These are phyloP conservation scores for Suhomyces kunorum DNA, from an alignment of 1,139 yeast species.

Conservation along the genomic window DNA sequence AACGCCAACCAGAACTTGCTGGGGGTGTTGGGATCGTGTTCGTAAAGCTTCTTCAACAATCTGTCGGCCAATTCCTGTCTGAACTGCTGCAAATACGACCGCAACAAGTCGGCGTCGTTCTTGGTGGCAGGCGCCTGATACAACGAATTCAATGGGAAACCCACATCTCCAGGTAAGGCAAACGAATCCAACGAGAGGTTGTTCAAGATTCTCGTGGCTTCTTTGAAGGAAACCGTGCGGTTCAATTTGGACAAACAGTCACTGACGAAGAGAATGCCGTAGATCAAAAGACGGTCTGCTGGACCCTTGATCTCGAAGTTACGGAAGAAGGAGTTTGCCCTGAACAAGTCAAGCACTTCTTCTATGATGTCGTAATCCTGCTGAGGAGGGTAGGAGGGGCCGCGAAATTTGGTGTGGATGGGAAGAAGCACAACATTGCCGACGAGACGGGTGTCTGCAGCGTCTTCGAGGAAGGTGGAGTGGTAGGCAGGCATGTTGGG, in stretches of 20 bases:
- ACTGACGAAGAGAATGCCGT: constrained; percentile 89
- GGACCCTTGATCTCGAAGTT: constrained; percentile 97
- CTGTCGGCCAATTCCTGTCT: constrained; percentile 91
- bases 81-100: constrained; percentile 83
- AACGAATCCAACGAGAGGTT: constrained; percentile 87
- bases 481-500: constrained; percentile 72
- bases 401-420: constrained; percentile 77
- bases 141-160: constrained; percentile 85
- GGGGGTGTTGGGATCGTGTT: constrained; percentile 53
- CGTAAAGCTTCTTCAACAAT: constrained; percentile 71
- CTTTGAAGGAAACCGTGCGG: constrained; percentile 48
- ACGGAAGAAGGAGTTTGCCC: constrained; percentile 95
- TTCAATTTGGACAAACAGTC: constrained; percentile 74
- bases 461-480: constrained; percentile 77
- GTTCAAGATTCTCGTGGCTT: constrained; percentile 73
- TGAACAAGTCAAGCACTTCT: constrained; percentile 84
- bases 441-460: constrained; percentile 36
- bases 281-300: constrained; percentile 90
- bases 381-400: constrained; percentile 85
- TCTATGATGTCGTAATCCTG: constrained; percentile 90
- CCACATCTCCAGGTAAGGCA: constrained; percentile 91
- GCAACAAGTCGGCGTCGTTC: constrained; percentile 74
- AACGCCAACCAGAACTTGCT: constrained; percentile 94
- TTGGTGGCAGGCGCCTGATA: constrained; percentile 77
- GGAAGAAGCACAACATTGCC: constrained; percentile 85